These are phyloP conservation scores for Pichia thaimueangensis DNA, from an alignment of 805 yeast species.

Conservation along the genomic window DNA sequence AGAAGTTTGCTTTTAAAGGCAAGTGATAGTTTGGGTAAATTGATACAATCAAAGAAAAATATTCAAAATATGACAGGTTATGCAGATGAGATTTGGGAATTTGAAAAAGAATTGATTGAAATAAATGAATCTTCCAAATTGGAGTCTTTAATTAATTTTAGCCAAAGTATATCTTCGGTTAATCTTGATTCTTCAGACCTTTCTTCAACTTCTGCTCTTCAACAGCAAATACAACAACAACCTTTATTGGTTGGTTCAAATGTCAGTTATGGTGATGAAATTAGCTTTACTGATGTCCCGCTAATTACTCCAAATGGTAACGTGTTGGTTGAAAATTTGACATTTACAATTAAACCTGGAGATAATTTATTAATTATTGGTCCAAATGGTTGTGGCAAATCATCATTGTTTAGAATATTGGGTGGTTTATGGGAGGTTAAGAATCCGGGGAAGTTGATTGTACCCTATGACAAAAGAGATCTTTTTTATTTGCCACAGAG, in stretches of 20 bases:
- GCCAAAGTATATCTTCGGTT: not conserved
- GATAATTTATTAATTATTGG: slow-evolving; percentile 86
- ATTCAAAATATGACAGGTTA: slow-evolving; percentile 80
- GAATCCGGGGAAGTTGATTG: slow-evolving; percentile 45
- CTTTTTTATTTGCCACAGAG: slow-evolving; percentile 90
- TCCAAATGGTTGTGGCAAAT: slow-evolving; percentile 95
- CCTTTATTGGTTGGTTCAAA: slow-evolving; percentile 30
- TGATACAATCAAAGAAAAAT: slow-evolving; percentile 79
- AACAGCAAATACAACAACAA: too few relatives aligned
- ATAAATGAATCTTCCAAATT: slow-evolving; percentile 31
- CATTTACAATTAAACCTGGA: slow-evolving; percentile 71
- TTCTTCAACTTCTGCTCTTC: too few relatives aligned
- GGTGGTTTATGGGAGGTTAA: slow-evolving; percentile 92
- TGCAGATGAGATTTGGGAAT: slow-evolving; percentile 64
- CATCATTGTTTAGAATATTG: slow-evolving; percentile 80
- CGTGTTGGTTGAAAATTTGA: slow-evolving; percentile 55
- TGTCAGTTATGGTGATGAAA: slow-evolving; percentile 46
- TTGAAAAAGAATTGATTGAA: slow-evolving; percentile 55
- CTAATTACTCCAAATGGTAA: slow-evolving; percentile 82
- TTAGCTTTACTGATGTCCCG: slow-evolving; percentile 71
- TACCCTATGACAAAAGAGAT: slow-evolving; percentile 58
- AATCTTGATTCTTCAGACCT: slow-evolving; percentile 5
- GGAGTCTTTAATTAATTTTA: slow-evolving; percentile 16
- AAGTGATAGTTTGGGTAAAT: slow-evolving; percentile 80
- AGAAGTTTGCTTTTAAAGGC: slow-evolving; percentile 78